Evolutionary conservation across 2,329 filamentous ascomycete species (phyloP), one percentile per base, ranked within the genome.

Genomic region (Sporothrix pallida): DNA sequence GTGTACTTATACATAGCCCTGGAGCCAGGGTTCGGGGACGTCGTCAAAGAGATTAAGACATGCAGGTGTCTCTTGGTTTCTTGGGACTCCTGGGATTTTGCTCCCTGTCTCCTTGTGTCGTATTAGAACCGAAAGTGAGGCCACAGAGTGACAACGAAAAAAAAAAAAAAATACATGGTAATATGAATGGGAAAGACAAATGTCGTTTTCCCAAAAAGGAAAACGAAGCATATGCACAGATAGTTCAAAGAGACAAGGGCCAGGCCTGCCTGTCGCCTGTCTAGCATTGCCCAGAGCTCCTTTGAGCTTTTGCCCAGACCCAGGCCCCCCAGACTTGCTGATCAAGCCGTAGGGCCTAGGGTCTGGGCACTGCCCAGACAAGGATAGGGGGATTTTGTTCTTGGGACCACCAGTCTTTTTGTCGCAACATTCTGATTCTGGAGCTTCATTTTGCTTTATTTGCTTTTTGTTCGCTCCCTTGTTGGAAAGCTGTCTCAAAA

Each of bases 201-300:
- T 2, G 31, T 56, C 70, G 60, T 56, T 72, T 65, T 65, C 70
- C 70, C 37, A 5, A 44, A 46, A 46, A 31, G 70, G 60, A 50
- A 63, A 48, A 62, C 42, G 69, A 71, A n/a, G 54, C 10, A 20
- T 37, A n/a, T 26, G 67, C 31, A 20, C n/a, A 20, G 9, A n/a
- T 10, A 31, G 37, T 42, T 42, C 54, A 50, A 26, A 50, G 20
- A 71, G 8, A 37, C 50, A 58, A 50, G 65, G 68, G 67, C 67
- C 23, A 56, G 48, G 23, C 26, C 44, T 31, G 37, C 20, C 12
- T 50, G 23, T 26, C 23, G 23, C 23, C 23, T 48, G 5, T 26
- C 56, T 31, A 3, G 23, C 23, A 31, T 12, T 60, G 37, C 62
- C 60, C 31, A 63, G 62, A 37, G 7, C 31, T 37, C 31, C 31